These are phyloP conservation scores for Cutaneotrichosporon dermatis DNA, from an alignment of 1,284 basidiomycete species.

Conservation along the genomic window DNA sequence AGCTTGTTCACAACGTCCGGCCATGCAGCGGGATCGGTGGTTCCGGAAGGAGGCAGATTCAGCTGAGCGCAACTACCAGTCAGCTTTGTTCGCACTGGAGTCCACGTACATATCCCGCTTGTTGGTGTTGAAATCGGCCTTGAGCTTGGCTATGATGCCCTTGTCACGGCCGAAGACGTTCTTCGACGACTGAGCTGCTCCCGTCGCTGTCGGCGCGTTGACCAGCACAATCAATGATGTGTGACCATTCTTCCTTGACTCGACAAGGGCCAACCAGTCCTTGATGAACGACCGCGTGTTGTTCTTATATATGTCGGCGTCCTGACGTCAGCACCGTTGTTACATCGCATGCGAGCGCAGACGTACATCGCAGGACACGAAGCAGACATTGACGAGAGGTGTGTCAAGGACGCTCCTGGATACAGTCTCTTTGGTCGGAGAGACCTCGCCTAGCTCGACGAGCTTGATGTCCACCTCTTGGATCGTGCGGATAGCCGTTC, in stretches of 20 bases:
- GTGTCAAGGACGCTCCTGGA: conserved; percentile 73
- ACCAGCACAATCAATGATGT: conserved; percentile 88
- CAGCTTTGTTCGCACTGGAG: neutral
- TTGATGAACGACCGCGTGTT: conserved; percentile 77
- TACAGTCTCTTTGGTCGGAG: conserved; percentile 43
- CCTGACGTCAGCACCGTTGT: conserved; percentile 53
- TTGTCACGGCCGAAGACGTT: conserved; percentile 45
- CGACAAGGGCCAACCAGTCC: conserved; percentile 74
- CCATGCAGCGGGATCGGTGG: conserved; percentile 71
- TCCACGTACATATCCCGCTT: conserved; percentile 73
- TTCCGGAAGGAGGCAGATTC: conserved; percentile 32
- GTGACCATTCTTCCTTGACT: conserved; percentile 64
- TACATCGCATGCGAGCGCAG: conserved; percentile 17
- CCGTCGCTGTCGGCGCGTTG: conserved; percentile 47
- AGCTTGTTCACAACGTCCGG: conserved; percentile 81
- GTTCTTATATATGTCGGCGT: conserved; percentile 75
- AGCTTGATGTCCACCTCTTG: conserved; percentile 76
- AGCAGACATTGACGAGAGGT: conserved; percentile 76
- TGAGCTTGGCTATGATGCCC: conserved; percentile 79
- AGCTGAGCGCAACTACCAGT: conserved; percentile 69
- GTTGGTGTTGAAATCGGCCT: conserved; percentile 84
- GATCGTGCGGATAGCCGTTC: conserved; percentile 72
- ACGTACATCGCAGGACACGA: conserved; percentile 77
- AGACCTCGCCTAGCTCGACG: conserved; percentile 62
- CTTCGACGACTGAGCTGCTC: conserved; percentile 56